Evolutionary conservation across 176 grass and related monocot species (phyloP).

Genomic region (Secale cereale): DNA sequence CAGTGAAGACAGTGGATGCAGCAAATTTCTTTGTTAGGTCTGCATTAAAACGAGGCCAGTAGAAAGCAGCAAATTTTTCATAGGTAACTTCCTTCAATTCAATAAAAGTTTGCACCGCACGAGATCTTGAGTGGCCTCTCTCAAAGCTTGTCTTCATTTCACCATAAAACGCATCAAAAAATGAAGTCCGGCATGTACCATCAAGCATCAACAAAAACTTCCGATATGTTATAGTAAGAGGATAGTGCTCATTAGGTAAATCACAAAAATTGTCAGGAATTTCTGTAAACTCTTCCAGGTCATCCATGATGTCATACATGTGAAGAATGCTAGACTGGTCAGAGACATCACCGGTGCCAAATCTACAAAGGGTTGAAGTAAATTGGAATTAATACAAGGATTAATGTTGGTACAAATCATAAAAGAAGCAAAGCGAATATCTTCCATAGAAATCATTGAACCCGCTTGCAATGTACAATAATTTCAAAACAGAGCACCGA

Average conservation of each 20-base stretch:
- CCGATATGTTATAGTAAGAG: slow-evolving; percentile 61
- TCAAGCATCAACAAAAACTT: slow-evolving; percentile 92
- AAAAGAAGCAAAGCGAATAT: neutral
- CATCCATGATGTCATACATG: slow-evolving; percentile 60
- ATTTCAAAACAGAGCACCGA: neutral
- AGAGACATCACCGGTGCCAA: slow-evolving; percentile 37
- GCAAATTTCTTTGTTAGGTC: slow-evolving; percentile 65
- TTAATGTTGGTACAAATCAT: neutral
- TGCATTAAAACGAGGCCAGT: slow-evolving; percentile 76
- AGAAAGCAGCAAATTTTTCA: slow-evolving; percentile 66
- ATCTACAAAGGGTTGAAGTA: slow-evolving; percentile 35
- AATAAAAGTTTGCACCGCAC: slow-evolving; percentile 53
- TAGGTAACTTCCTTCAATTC: slow-evolving; percentile 70
- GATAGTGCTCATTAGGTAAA: slow-evolving; percentile 41
- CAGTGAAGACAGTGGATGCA: slow-evolving; percentile 69
- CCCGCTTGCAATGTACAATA: neutral
- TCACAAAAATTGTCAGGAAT: slow-evolving; percentile 55
- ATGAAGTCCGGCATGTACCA: slow-evolving; percentile 61
- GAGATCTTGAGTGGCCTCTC: slow-evolving; percentile 49
- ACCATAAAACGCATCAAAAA: slow-evolving; percentile 62
- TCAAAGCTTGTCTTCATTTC: slow-evolving; percentile 33
- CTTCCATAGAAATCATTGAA: neutral
- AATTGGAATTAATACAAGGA: neutral
- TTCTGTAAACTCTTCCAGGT: slow-evolving; percentile 58
- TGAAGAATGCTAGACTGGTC: slow-evolving; percentile 25